phyloP scores from a whole-genome alignment of 2,329 filamentous ascomycete species.

The Tolypocladium ovalisporum region DNA sequence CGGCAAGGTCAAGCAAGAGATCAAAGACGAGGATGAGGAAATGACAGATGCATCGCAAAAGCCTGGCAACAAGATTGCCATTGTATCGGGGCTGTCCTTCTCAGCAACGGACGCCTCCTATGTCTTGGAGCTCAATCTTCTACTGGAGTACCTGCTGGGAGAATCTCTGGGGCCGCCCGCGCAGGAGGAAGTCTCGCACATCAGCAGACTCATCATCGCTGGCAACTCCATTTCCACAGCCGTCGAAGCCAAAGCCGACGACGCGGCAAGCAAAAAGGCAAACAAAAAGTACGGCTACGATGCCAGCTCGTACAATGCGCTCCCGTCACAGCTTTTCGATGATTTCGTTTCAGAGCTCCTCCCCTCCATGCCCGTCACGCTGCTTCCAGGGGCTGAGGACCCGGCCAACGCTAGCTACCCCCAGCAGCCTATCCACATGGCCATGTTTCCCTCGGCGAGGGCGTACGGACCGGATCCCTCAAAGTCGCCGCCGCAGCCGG shows the following conservation, averaged over 20 bases:
- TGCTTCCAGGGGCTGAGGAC: conserved; percentile 75
- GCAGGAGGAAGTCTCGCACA: conserved; percentile 51
- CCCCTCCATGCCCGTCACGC: conserved; percentile 76
- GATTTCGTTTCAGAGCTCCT: conserved; percentile 70
- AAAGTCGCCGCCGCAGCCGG: conserved; percentile 28
- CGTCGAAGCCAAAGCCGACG: conserved; percentile 20
- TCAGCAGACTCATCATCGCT: conserved; percentile 80
- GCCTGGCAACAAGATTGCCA: conserved; percentile 54
- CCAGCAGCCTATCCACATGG: conserved; percentile 85
- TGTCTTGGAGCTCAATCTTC: conserved; percentile 61
- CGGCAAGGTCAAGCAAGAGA: conserved; percentile 20
- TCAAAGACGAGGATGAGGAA: conserved; percentile 35
- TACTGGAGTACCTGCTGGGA: conserved; percentile 81
- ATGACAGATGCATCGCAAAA: conserved; percentile 40
- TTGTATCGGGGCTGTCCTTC: conserved; percentile 82
- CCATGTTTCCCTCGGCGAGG: conserved; percentile 74
- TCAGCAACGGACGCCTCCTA: conserved; percentile 63
- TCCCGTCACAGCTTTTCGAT: conserved; percentile 76
- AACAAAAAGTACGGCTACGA: conserved; percentile 93
- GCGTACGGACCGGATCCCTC: conserved; percentile 48
- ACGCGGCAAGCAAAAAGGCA: conserved; percentile 32
- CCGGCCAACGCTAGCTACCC: conserved; percentile 84
- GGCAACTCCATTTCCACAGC: conserved; percentile 79
- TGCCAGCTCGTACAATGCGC: conserved; percentile 72
- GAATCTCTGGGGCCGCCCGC: conserved; percentile 55